These are phyloP conservation scores for Miscanthus lutarioriparius DNA, from an alignment of 176 grass and related monocot species.

Conservation along the genomic window DNA sequence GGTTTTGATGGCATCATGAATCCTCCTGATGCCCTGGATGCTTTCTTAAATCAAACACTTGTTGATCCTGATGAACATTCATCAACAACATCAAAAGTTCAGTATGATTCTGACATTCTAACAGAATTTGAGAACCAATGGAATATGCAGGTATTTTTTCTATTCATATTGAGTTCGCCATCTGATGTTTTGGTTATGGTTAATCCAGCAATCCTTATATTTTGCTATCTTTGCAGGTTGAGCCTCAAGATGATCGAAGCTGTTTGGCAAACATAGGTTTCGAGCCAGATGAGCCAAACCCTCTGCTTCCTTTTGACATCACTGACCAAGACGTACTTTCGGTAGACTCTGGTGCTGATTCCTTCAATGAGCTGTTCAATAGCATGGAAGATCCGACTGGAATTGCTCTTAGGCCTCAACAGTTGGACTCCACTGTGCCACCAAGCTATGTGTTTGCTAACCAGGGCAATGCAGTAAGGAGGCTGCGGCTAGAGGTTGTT, in stretches of 20 bases:
- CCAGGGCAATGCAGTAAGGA: conserved; percentile 59
- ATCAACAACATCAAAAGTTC: conserved; percentile 42
- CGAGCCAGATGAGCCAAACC: conserved; percentile 22
- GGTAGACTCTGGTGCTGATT: conserved; percentile 53
- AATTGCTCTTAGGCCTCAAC: conserved; percentile 35
- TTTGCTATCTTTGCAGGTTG: conserved; percentile 35
- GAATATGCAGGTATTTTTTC: conserved; percentile 38
- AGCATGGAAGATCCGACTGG: conserved; percentile 57
- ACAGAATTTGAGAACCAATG: conserved; percentile 18
- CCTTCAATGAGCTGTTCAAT: conserved; percentile 76
- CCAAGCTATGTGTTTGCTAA: neutral
- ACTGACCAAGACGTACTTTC: conserved; percentile 66
- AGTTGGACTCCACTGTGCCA: conserved; percentile 14
- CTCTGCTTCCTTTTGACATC: conserved; percentile 57
- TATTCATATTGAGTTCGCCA: neutral
- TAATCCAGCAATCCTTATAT: conserved; percentile 1
- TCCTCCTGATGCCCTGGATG: conserved; percentile 31
- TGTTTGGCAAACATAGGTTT: conserved; percentile 29
- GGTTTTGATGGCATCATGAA: conserved; percentile 26
- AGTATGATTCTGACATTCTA: conserved; percentile 43
- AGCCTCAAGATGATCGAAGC: conserved; percentile 20
- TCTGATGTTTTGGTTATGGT: neutral
- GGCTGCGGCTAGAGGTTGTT: conserved; percentile 41
- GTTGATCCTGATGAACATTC: conserved; percentile 52
- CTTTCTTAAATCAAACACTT: conserved; percentile 47